Percentiles rank a stretch among this genome's conserved stretches.
phyloP scores from a whole-genome alignment of 345 rosid genomes.

The Murraya koenigii region DNA sequence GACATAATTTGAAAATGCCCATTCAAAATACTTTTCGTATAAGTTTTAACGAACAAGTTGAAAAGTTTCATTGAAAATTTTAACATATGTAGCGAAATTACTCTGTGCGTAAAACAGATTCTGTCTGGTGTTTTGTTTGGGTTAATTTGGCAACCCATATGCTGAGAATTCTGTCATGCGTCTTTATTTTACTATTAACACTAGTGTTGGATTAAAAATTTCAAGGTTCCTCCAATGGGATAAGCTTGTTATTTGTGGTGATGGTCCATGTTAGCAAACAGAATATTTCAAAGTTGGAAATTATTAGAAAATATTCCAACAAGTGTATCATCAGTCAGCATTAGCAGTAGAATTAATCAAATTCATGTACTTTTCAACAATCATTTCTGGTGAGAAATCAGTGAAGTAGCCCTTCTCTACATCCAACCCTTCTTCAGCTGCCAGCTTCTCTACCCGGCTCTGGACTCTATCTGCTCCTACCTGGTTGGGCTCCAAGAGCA shows the following conservation, averaged over 20 bases:
- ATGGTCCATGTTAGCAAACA: background rate
- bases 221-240: background rate
- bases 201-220: background rate
- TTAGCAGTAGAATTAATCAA: conserved; percentile 21
- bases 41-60: no score
- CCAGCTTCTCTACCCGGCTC: conserved; percentile 48
- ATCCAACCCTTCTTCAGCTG: conserved; percentile 47
- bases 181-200: background rate
- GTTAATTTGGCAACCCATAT: background rate
- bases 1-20: no score
- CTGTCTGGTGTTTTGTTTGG: background rate
- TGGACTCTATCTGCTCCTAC: conserved; percentile 63
- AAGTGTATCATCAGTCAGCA: conserved; percentile 16
- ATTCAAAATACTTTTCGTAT: no score
- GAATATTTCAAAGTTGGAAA: background rate
- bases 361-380: conserved; percentile 42
- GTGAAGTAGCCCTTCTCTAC: conserved; percentile 67
- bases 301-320: background rate
- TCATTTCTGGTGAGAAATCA: conserved; percentile 51
- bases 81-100: no score
- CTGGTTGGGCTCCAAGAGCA: conserved; percentile 55
- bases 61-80: no score
- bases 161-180: background rate
- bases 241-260: background rate
- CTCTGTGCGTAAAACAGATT: background rate